phyloP scores from a whole-genome alignment of 768 basidiomycete species.

The Leucocoprinus sp. region DNA sequence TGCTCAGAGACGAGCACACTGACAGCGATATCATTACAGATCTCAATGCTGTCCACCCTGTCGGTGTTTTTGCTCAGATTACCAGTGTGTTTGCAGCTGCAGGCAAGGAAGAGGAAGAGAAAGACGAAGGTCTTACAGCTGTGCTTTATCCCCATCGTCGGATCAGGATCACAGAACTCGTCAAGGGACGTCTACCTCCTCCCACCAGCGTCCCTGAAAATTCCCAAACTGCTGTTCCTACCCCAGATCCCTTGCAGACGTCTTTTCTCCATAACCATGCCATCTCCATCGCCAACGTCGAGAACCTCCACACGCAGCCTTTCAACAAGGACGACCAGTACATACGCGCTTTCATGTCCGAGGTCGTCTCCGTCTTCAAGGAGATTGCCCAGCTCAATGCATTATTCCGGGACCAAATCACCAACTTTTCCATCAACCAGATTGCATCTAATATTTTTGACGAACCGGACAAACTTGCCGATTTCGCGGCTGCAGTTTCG shows the following conservation, averaged over 20 bases:
- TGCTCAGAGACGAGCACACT: constrained; percentile 88
- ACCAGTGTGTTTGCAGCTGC: constrained; percentile 80
- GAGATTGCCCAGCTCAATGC: constrained; percentile 97
- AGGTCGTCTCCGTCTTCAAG: constrained; percentile 96
- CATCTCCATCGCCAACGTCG: constrained; percentile 84
- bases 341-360: constrained; percentile 91
- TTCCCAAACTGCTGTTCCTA: too few species aligned
- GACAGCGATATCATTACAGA: constrained; percentile 92
- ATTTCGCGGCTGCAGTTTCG: constrained; percentile 94
- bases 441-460: constrained; percentile 92
- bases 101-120: constrained; percentile 46
- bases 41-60: constrained; percentile 78
- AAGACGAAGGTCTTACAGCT: constrained; percentile 87
- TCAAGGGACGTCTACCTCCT: constrained; percentile 40
- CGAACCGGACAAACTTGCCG: constrained; percentile 94
- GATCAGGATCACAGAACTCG: constrained; percentile 80
- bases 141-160: constrained; percentile 91
- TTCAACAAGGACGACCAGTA: constrained; percentile 93
- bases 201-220: too few species aligned
- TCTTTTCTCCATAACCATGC: constrained; percentile 75
- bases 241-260: constrained; percentile 45
- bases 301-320: constrained; percentile 72
- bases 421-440: constrained; percentile 91
- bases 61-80: constrained; percentile 96
- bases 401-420: constrained; percentile 96